These are phyloP conservation scores for Komagataella kurtzmanii DNA, from an alignment of 805 yeast species.

Conservation along the genomic window DNA sequence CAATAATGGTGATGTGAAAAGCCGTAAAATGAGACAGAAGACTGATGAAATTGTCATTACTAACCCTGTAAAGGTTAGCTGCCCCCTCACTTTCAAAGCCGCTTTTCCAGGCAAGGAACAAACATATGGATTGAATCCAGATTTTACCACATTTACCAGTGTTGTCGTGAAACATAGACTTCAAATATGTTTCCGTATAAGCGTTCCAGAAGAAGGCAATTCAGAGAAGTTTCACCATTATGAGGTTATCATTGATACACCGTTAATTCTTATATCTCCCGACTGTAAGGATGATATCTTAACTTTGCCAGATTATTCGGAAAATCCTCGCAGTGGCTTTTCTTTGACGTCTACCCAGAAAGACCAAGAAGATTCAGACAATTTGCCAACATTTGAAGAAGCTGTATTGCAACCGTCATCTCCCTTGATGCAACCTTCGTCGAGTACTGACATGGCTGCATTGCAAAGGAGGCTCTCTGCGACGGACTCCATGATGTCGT, in stretches of 20 bases:
- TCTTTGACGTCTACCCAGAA: conserved; percentile 7
- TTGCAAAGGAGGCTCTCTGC: neutral
- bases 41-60: conserved; percentile 17
- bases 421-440: conserved; percentile 16
- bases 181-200: conserved; percentile 57
- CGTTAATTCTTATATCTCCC: conserved; percentile 40
- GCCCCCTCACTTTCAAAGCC: conserved; percentile 19
- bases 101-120: conserved; percentile 8
- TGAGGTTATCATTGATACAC: conserved; percentile 73
- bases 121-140: conserved; percentile 36
- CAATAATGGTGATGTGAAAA: conserved; percentile 13
- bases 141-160: conserved; percentile 44
- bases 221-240: conserved; percentile 48
- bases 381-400: conserved; percentile 53
- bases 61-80: conserved; percentile 21
- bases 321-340: neutral
- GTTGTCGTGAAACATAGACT: conserved; percentile 53
- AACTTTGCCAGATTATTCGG: conserved; percentile 25
- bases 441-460: neutral
- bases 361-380: conserved; percentile 14
- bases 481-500: neutral
- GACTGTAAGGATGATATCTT: conserved; percentile 17
- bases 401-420: conserved; percentile 39
- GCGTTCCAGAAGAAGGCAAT: conserved; percentile 37
- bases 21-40: neutral